phyloP scores from a whole-genome alignment of 2,329 filamentous ascomycete genomes.

The Phaeomoniella chlamydospora region DNA sequence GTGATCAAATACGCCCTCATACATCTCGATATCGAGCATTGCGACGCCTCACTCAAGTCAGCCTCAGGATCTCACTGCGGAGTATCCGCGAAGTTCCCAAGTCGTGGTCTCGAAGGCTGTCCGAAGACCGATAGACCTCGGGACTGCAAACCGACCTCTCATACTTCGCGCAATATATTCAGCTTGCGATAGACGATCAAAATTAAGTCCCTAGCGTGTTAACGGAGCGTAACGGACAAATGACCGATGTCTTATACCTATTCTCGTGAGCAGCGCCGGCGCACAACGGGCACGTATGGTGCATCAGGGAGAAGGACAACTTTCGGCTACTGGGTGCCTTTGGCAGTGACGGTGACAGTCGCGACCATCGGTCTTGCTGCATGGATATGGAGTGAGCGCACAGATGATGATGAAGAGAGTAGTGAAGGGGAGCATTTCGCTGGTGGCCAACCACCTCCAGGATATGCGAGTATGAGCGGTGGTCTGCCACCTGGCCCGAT shows the following conservation, averaged over 20 bases:
- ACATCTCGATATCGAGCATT: too few species aligned
- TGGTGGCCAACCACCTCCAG: slow-evolving; percentile 34
- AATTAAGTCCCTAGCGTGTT: too few species aligned
- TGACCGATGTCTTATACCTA: slow-evolving; percentile 2
- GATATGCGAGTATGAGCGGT: slow-evolving; percentile 17
- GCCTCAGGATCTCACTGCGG: too few species aligned
- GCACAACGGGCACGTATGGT: slow-evolving; percentile 21
- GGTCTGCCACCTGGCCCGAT: slow-evolving; percentile 15
- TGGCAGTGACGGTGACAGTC: slow-evolving; percentile 73
- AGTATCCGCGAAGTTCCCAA: too few species aligned
- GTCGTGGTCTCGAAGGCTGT: too few species aligned
- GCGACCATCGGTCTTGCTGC: slow-evolving; percentile 75
- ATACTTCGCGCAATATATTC: too few species aligned
- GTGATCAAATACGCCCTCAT: too few species aligned
- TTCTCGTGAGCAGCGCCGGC: slow-evolving; percentile 7
- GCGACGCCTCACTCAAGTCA: too few species aligned
- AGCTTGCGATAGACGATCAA: too few species aligned
- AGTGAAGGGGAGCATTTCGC: slow-evolving; percentile 41
- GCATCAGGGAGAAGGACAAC: slow-evolving; percentile 24
- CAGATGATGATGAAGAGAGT: slow-evolving; percentile 52
- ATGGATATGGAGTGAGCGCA: slow-evolving; percentile 88
- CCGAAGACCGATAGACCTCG: too few species aligned
- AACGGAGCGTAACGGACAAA: too few species aligned
- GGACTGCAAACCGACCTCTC: too few species aligned
- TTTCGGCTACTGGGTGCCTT: slow-evolving; percentile 69